Conservation (phyloP, 331 rosid species). For the Pyracantha coccinea region DNA sequence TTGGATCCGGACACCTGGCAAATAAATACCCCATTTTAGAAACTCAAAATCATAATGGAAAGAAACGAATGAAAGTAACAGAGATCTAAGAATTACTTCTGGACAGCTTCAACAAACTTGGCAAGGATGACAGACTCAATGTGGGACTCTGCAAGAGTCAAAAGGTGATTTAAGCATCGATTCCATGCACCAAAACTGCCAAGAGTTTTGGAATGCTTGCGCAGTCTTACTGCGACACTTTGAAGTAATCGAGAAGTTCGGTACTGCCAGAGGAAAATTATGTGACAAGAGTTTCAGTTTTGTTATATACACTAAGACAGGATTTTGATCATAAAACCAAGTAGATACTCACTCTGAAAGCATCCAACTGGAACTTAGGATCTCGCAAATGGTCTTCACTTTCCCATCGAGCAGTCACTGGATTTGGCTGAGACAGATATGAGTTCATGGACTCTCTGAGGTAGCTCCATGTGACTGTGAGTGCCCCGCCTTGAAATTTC, state of each 20-base stretch:
- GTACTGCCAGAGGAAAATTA: slow-evolving; percentile 45
- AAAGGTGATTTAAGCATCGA: slow-evolving; percentile 91
- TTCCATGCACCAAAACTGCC: slow-evolving; percentile 97
- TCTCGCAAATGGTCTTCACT: slow-evolving; percentile 70
- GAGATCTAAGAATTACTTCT: slow-evolving; percentile 44
- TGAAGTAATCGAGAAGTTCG: slow-evolving; percentile 96
- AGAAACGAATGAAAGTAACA: not conserved
- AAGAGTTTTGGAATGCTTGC: slow-evolving; percentile 77
- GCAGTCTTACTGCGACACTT: slow-evolving; percentile 74
- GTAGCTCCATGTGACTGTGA: slow-evolving; percentile 90
- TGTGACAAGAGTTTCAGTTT: slow-evolving; percentile 4
- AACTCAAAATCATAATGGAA: slow-evolving; percentile 5
- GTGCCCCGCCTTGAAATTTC: slow-evolving; percentile 87
- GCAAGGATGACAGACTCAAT: slow-evolving; percentile 87
- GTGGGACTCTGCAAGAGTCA: slow-evolving; percentile 95
- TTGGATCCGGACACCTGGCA: slow-evolving; percentile 71
- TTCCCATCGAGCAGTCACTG: slow-evolving; percentile 93
- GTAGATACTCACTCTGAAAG: slow-evolving; percentile 77
- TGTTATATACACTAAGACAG: not conserved
- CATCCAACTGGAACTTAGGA: slow-evolving; percentile 96
- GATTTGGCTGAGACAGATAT: slow-evolving; percentile 94
- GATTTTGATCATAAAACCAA: not conserved
- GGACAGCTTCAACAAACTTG: slow-evolving; percentile 75
- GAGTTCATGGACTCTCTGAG: slow-evolving; percentile 81
- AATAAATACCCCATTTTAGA: slow-evolving; percentile 13